phyloP scores from a whole-genome alignment of 768 basidiomycete genomes.

The Kockovaella imperatae region DNA sequence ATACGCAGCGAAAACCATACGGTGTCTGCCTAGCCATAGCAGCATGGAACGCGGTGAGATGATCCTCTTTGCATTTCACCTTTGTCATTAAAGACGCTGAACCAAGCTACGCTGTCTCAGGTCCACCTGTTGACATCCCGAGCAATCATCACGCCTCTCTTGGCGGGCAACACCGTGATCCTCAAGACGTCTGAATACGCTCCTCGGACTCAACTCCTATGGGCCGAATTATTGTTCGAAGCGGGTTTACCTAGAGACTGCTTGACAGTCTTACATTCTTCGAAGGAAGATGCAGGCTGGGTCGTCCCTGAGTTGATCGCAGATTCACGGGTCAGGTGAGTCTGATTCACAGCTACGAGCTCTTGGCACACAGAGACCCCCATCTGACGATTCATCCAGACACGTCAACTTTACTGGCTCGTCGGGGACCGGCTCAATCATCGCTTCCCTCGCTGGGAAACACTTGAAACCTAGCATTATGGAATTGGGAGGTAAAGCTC shows the following conservation, averaged over 20 bases:
- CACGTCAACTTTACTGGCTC: slow-evolving; percentile 51
- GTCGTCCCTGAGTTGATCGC: neutral
- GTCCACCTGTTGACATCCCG: slow-evolving; percentile 26
- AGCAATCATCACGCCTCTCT: slow-evolving; percentile 39
- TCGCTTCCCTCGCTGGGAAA: slow-evolving; percentile 35
- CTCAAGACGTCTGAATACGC: slow-evolving; percentile 39
- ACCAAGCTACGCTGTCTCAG: no score
- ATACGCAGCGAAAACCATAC: no score
- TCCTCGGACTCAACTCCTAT: slow-evolving; percentile 34
- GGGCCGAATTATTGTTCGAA: slow-evolving; percentile 42
- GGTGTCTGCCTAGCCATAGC: no score
- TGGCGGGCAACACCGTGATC: slow-evolving; percentile 43
- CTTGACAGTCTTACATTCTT: slow-evolving; percentile 46
- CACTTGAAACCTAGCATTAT: slow-evolving; percentile 41
- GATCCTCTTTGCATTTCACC: no score
- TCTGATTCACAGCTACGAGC: neutral
- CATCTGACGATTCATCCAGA: slow-evolving; percentile 22
- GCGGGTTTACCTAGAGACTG: slow-evolving; percentile 58
- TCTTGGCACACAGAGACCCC: neutral
- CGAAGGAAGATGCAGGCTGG: neutral
- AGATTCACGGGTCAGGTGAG: slow-evolving; percentile 7
- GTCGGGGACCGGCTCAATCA: slow-evolving; percentile 33
- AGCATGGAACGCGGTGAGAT: no score
- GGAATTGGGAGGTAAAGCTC: slow-evolving; percentile 43
- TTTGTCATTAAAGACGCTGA: no score